Evolutionary conservation across 2,329 filamentous ascomycete species (phyloP), one percentile per base, ranked within the genome.

Genomic region (Fusarium sambucinum): DNA sequence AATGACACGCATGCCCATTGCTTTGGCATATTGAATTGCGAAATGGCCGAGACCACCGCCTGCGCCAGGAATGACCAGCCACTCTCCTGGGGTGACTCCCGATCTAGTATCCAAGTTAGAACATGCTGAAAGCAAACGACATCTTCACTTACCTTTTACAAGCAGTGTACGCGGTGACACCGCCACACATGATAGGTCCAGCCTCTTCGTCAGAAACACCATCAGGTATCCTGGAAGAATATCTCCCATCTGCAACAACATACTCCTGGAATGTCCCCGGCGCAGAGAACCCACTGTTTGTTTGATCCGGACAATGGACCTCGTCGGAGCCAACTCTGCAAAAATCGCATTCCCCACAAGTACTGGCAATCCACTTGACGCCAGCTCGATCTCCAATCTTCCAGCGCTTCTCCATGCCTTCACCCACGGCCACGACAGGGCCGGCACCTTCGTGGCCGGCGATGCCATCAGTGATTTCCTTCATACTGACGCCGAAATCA

Each of bases 181-280:
- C 92, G 45, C 91, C 92, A 77, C 92, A 95, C 51, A 96, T 86
- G 33, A 96, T 86, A 1, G 92, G 92, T 1, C 92, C 87, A 48
- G 95, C 85, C 46, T 88, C 90, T 73, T 94, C 92, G 44, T 96
- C 88, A 45, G 86, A 82, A 61, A 90, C 85, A 2, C 90, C 87
- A 77, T 94, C 90, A 47, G 91, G 90, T 59, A 97, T 88, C 70
- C 89, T 88, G 11, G 92, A 91, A 6, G 94, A 88, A 78, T 96
- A 92, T 16, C 90, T 87, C 3, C 92, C 93, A 77, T 96, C 95
- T 64, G 89, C 93, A 73, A 97, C 87, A 76, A 86, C 87, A 82
- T 96, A 97, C 82, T 97, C 89, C 82, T 97, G 94, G 85, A 97
- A 97, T 11, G 90, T 90, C 19, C 93, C 94, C 74, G 96, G 91